A percentile compares a stretch with the other conserved stretches of the same genome.
These are phyloP conservation scores for Helicostylum pulchrum DNA, from an alignment of 192 early-diverging fungal species.

Conservation along the genomic window DNA sequence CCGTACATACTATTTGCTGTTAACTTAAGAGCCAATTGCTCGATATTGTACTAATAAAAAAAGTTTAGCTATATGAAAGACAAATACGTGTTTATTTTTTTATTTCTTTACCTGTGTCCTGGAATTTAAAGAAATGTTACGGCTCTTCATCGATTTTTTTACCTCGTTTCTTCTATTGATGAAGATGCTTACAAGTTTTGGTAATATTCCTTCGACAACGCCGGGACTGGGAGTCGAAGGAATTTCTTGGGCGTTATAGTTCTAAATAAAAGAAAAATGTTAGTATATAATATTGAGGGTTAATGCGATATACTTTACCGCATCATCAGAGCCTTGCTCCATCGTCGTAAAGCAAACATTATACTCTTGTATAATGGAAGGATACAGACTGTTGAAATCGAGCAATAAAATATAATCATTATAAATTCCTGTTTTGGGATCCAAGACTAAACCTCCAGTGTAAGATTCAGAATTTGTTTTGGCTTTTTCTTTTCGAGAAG, in stretches of 20 bases:
- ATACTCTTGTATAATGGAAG: slow-evolving; percentile 99
- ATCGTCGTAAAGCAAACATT: slow-evolving; percentile 98
- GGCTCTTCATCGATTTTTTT: slow-evolving; percentile 83
- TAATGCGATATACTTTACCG: no score
- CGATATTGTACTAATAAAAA: slow-evolving; percentile 71
- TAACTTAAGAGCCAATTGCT: slow-evolving; percentile 91
- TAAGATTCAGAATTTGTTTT: slow-evolving; percentile 38
- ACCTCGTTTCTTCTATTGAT: slow-evolving; percentile 87
- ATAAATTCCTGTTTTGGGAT: slow-evolving; percentile 96
- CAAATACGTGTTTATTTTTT: neutral
- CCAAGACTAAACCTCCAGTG: slow-evolving; percentile 92
- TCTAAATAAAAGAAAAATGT: neutral
- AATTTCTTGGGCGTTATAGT: slow-evolving; percentile 54
- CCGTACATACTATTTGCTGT: slow-evolving; percentile 99
- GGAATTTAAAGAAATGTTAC: slow-evolving; percentile 50
- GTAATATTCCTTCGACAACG: slow-evolving; percentile 73
- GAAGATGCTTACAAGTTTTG: slow-evolving; percentile 79
- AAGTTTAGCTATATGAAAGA: neutral
- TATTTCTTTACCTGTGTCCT: slow-evolving; percentile 38
- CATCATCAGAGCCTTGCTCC: neutral
- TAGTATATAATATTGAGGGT: neutral
- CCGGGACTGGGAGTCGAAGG: slow-evolving; percentile 77
- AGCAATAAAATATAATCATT: slow-evolving; percentile 90
- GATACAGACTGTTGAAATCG: slow-evolving; percentile 99
- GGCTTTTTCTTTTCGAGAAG: slow-evolving; percentile 4